phyloP scores from a whole-genome alignment of 352 stramenopile genomes.

The Phytophthora parvispora region DNA sequence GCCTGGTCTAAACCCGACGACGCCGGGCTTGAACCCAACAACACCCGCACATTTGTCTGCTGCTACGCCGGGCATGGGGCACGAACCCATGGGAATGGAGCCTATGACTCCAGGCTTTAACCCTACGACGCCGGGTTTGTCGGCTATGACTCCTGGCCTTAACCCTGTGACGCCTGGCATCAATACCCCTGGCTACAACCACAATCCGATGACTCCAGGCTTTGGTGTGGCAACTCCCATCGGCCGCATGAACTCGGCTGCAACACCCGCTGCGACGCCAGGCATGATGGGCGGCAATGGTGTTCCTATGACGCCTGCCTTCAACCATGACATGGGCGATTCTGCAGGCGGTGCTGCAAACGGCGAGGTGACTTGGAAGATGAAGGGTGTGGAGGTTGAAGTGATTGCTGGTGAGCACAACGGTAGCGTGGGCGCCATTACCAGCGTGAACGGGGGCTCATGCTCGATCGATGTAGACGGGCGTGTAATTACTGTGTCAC shows the following conservation, averaged over 20 bases:
- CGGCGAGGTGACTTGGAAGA: slow-evolving; percentile 90
- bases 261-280: slow-evolving; percentile 75
- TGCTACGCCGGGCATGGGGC: slow-evolving; percentile 75
- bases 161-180: slow-evolving; percentile 87
- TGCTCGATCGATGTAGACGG: slow-evolving; percentile 88
- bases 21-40: slow-evolving; percentile 78
- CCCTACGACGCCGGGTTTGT: slow-evolving; percentile 83
- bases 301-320: slow-evolving; percentile 84
- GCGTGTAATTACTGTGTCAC: slow-evolving; percentile 67
- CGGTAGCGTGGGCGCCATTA: slow-evolving; percentile 81
- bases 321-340: slow-evolving; percentile 65
- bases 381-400: slow-evolving; percentile 89
- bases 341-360: slow-evolving; percentile 39
- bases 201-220: slow-evolving; percentile 92
- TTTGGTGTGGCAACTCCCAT: slow-evolving; percentile 85
- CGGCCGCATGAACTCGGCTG: slow-evolving; percentile 74
- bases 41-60: slow-evolving; percentile 79
- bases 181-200: slow-evolving; percentile 85
- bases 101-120: slow-evolving; percentile 92
- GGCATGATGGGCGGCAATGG: slow-evolving; percentile 74
- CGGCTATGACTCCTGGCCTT: slow-evolving; percentile 82
- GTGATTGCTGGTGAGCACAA: slow-evolving; percentile 75
- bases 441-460: slow-evolving; percentile 70
- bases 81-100: slow-evolving; percentile 82
- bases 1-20: slow-evolving; percentile 84